phyloP scores from a whole-genome alignment of 2,329 filamentous ascomycete species.

The Aspergillus novofumigatus region DNA sequence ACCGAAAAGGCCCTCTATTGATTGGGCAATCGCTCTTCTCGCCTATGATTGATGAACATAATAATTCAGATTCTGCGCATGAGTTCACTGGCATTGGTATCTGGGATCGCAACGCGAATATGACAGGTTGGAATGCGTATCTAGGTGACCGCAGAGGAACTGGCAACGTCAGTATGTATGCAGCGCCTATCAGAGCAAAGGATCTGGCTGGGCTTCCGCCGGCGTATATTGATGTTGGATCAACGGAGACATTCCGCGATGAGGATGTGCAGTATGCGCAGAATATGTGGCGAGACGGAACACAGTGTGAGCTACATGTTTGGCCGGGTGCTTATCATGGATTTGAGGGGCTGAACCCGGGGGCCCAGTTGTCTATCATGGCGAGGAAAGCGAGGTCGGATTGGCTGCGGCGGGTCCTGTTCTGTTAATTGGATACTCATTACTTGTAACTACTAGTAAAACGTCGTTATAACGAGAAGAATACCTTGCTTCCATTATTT shows the following conservation, averaged over 20 bases:
- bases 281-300: constrained; percentile 6
- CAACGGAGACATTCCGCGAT: constrained; percentile 13
- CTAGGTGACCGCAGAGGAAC: constrained; percentile 20
- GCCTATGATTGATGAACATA: constrained; percentile 43
- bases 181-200: constrained; percentile 2
- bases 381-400: neutral
- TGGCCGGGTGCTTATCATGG: constrained; percentile 11
- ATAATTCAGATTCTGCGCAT: constrained; percentile 3
- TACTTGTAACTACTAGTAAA: no score
- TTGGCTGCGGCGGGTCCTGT: neutral
- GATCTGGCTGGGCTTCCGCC: constrained; percentile 4
- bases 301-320: constrained; percentile 11
- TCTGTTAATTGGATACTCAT: no score
- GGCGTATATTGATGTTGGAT: constrained; percentile 12
- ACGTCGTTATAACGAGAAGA: no score
- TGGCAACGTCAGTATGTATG: constrained; percentile 26
- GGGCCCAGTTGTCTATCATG: neutral
- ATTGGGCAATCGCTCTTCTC: constrained; percentile 38
- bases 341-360: constrained; percentile 1
- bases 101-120: constrained; percentile 17
- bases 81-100: constrained; percentile 6
- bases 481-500: no score
- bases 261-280: constrained; percentile 9
- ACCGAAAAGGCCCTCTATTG: constrained; percentile 33
- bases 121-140: constrained; percentile 19